Percentiles rank a stretch among this genome's conserved stretches.
phyloP scores from a whole-genome alignment of 768 basidiomycete genomes.

The Boletus huronensis region DNA sequence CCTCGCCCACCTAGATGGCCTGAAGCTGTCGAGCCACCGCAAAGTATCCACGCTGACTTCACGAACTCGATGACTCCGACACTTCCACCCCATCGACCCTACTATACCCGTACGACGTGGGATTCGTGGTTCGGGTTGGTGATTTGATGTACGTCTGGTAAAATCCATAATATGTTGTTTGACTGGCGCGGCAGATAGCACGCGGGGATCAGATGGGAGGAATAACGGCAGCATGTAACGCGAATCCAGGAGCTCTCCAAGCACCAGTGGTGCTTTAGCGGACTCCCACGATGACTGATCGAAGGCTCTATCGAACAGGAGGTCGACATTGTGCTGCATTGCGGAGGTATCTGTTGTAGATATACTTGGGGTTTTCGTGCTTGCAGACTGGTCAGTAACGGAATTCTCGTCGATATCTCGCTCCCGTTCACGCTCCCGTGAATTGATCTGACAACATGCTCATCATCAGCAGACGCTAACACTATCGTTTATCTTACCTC shows the following conservation, averaged over 20 bases:
- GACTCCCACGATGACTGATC: slow-evolving; percentile 77
- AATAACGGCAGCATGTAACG: slow-evolving; percentile 88
- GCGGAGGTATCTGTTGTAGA: slow-evolving; percentile 34
- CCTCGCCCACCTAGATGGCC: slow-evolving; percentile 53
- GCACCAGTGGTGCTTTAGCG: slow-evolving; percentile 68
- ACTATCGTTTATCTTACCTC: slow-evolving; percentile 47
- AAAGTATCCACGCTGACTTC: slow-evolving; percentile 57
- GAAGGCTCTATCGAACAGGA: slow-evolving; percentile 67
- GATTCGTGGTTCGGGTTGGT: slow-evolving; percentile 34
- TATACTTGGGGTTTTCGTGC: slow-evolving; percentile 28
- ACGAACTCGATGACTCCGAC: slow-evolving; percentile 55
- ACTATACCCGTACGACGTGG: slow-evolving; percentile 38
- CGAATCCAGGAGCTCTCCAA: slow-evolving; percentile 90
- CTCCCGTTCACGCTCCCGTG: slow-evolving; percentile 61
- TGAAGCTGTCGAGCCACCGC: slow-evolving; percentile 68
- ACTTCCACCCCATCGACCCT: slow-evolving; percentile 55
- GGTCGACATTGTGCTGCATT: slow-evolving; percentile 63
- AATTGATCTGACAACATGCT: slow-evolving; percentile 48
- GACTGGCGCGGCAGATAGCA: slow-evolving; percentile 67
- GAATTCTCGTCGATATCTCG: slow-evolving; percentile 29
- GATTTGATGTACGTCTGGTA: slow-evolving; percentile 9
- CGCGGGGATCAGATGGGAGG: slow-evolving; percentile 76
- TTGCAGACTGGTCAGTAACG: slow-evolving; percentile 40
- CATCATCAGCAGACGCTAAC: background rate
- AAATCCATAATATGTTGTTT: slow-evolving; percentile 31